Conservation (phyloP, 805 yeast species). For the Diddensiella caesifluorescens region DNA sequence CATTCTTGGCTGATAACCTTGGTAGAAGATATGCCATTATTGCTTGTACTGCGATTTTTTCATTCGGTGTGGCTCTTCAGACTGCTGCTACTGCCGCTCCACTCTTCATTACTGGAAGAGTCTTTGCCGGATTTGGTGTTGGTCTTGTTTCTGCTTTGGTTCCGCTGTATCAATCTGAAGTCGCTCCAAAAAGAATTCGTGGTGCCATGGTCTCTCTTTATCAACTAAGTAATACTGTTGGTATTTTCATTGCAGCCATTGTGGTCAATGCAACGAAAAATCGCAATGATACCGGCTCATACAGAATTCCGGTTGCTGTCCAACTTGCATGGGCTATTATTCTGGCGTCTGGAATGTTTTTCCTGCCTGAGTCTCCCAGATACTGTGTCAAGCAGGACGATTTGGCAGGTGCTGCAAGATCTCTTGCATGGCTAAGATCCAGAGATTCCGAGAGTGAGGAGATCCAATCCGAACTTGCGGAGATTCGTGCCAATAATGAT, state of each 20-base stretch:
- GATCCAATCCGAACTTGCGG: constrained; percentile 22
- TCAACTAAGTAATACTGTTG: constrained; percentile 29
- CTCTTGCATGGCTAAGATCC: constrained; percentile 19
- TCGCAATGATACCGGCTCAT: constrained; percentile 35
- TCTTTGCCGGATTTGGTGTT: constrained; percentile 47
- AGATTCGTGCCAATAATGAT: constrained; percentile 24
- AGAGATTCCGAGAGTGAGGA: constrained; percentile 13
- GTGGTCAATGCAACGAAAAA: constrained; percentile 33
- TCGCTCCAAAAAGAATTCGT: constrained; percentile 33
- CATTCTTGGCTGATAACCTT: constrained; percentile 49
- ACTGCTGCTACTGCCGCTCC: constrained; percentile 31
- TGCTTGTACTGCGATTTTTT: constrained; percentile 34
- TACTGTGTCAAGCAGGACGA: constrained; percentile 31
- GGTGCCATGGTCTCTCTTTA: constrained; percentile 28
- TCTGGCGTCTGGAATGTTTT: constrained; percentile 36
- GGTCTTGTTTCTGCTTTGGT: constrained; percentile 48
- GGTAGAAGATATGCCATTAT: constrained; percentile 62
- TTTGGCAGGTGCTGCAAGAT: constrained; percentile 23
- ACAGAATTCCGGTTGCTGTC: constrained; percentile 69
- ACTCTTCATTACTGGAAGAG: constrained; percentile 49
- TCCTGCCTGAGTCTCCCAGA: constrained; percentile 48
- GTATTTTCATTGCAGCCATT: constrained; percentile 32
- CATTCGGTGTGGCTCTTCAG: constrained; percentile 28
- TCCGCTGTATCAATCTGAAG: constrained; percentile 48
- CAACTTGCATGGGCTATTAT: constrained; percentile 47